These are phyloP conservation scores for Zygosaccharomyces sapae DNA, from an alignment of 1,139 yeast genomes.

Conservation along the genomic window DNA sequence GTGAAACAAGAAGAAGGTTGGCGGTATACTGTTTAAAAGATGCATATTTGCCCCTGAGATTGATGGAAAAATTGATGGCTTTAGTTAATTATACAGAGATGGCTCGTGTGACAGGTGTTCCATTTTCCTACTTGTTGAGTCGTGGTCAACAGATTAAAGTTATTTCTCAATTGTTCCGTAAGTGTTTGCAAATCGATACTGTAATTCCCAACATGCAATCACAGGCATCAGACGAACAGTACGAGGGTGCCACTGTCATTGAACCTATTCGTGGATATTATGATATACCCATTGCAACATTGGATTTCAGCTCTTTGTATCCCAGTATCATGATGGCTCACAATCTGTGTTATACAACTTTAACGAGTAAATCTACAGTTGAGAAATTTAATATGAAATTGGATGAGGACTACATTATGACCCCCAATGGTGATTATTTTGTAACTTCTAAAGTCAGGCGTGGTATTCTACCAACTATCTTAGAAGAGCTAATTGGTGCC, in stretches of 20 bases:
- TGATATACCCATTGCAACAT: conserved; percentile 94
- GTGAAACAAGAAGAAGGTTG: conserved; percentile 87
- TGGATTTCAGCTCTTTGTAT: conserved; percentile 95
- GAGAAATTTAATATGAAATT: conserved; percentile 59
- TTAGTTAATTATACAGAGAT: conserved; percentile 95
- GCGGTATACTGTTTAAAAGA: conserved; percentile 98
- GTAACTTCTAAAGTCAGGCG: conserved; percentile 67
- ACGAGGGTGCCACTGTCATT: conserved; percentile 98
- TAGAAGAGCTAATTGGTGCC: conserved; percentile 82
- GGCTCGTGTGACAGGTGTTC: conserved; percentile 99
- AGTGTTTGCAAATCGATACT: conserved; percentile 77
- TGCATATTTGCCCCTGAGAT: conserved; percentile 83
- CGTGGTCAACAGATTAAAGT: conserved; percentile 98
- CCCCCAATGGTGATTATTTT: conserved; percentile 92
- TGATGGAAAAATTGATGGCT: conserved; percentile 91
- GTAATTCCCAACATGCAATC: conserved; percentile 87
- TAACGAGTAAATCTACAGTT: conserved; percentile 66
- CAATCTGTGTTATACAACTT: conserved; percentile 90
- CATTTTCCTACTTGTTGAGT: conserved; percentile 79
- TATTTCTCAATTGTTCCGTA: conserved; percentile 88
- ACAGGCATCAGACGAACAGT: conserved; percentile 82
- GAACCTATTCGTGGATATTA: conserved; percentile 95
- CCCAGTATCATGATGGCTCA: conserved; percentile 99
- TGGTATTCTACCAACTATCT: conserved; percentile 88
- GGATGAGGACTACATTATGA: conserved; percentile 72